Evolutionary conservation across 805 yeast genomes (phyloP), one percentile per base, ranked within the genome.

Genomic region (Priceomyces haplophilus): DNA sequence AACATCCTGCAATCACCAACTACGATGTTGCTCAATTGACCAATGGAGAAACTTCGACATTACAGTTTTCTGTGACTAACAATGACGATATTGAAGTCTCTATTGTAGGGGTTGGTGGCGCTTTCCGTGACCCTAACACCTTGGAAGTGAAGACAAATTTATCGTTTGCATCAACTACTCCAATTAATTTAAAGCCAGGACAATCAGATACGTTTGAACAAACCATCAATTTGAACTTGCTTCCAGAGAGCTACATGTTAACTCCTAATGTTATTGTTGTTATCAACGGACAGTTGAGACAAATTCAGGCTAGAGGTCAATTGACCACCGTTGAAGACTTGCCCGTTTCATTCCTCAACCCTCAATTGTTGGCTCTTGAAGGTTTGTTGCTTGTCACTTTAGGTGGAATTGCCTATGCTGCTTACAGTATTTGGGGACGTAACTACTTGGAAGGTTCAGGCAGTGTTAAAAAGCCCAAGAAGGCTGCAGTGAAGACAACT

Each of bases 41-140:
- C 45, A 75, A 76, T 50, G 83, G 83, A 24, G 83, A 84, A 30
- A 65, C 70, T 20, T 61, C 79, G 29, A 62, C 79, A 2, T 56
- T 85, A 42, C 62, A 61, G 16, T 83, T 81, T 59, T 62, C 70
- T 6, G 72, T 83, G 46, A 53, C 59, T 38, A 83, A 83, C 56
- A 63, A 72, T 29, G 85, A 82, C 49, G 76, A 74, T 5, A 72
- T 71, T 4, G 68, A 77, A 33, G 43, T 65, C 37, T 66, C 75
- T 16, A 62, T 86, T 42, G 76, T 80, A 37, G 93, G 88, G 45
- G 78, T 83, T 43, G 84, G 87, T 41, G 93, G 93, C 42, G 55
- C 73, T 41, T 73, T 85, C 62, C 66, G 74, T 43, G 73, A 80
- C 45, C 80, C 85, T 19, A 65, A 64, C 46, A 72, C 75, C 39